These are phyloP conservation scores for Penicillium flavigenum DNA, from an alignment of 495 filamentous ascomycete species.

Conservation along the genomic window DNA sequence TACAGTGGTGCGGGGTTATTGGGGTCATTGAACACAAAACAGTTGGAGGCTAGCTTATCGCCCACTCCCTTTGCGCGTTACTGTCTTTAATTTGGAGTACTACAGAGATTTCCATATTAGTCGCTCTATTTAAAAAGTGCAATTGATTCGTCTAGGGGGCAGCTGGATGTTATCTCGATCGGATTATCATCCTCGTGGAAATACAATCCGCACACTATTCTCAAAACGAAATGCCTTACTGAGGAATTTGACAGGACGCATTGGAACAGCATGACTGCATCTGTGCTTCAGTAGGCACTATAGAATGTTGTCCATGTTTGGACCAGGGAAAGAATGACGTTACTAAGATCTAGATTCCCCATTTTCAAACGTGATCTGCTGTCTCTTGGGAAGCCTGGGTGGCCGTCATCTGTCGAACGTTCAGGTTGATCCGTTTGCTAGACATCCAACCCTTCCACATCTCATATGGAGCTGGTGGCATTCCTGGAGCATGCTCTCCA, in stretches of 20 bases:
- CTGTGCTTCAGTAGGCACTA: not conserved
- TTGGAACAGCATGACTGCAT: not conserved
- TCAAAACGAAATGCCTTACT: not conserved
- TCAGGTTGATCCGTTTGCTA: conserved; percentile 83
- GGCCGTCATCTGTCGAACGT: conserved; percentile 82
- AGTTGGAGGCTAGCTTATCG: conserved; percentile 15
- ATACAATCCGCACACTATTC: too few species aligned
- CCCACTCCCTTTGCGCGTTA: not conserved
- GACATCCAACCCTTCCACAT: conserved; percentile 83
- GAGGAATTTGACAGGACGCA: not conserved
- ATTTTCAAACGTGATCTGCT: not conserved
- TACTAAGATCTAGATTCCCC: not conserved
- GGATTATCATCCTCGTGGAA: not conserved
- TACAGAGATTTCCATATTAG: not conserved
- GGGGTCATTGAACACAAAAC: conserved; percentile 14
- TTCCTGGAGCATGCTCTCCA: conserved; percentile 26
- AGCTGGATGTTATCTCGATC: not conserved
- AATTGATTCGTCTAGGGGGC: not conserved
- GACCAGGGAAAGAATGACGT: not conserved
- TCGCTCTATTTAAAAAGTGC: not conserved
- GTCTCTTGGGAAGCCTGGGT: not conserved
- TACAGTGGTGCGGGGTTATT: conserved; percentile 19
- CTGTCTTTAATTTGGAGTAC: not conserved
- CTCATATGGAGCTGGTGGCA: conserved; percentile 42
- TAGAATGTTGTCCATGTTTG: not conserved